A percentile compares a stretch with the other conserved stretches of the same genome.
These are phyloP conservation scores for Pachysandra terminalis DNA, from an alignment of 164 flowering plant genomes.

Conservation along the genomic window DNA sequence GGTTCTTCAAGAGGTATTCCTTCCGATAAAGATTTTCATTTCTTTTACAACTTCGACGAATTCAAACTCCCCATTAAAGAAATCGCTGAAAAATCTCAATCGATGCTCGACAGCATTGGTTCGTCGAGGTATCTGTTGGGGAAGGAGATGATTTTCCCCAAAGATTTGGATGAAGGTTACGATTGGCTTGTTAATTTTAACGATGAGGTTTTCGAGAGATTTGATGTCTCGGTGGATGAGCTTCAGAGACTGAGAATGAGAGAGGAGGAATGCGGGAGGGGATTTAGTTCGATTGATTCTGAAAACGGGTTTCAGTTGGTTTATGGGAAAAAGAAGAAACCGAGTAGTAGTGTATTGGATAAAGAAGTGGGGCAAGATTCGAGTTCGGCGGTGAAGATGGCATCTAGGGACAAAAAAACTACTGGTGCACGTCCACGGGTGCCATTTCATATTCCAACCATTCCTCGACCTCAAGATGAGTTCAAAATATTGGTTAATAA, in stretches of 20 bases:
- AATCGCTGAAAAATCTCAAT: slow-evolving; percentile 36
- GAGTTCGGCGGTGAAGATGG: slow-evolving; percentile 43
- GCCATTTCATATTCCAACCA: slow-evolving; percentile 82
- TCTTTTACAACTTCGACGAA: slow-evolving; percentile 69
- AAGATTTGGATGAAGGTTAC: slow-evolving; percentile 38
- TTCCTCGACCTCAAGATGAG: slow-evolving; percentile 75
- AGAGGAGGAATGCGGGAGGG: slow-evolving; percentile 34
- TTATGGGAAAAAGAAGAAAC: slow-evolving; percentile 67
- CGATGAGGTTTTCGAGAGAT: slow-evolving; percentile 65
- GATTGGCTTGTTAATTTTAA: slow-evolving; percentile 74
- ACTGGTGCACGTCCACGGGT: slow-evolving; percentile 44
- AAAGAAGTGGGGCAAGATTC: slow-evolving; percentile 17
- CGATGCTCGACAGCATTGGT: slow-evolving; percentile 42
- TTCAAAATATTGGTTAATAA: slow-evolving; percentile 74
- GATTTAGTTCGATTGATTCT: slow-evolving; percentile 9
- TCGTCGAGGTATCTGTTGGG: slow-evolving; percentile 32
- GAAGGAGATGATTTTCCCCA: slow-evolving; percentile 33
- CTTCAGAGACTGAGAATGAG: slow-evolving; percentile 45
- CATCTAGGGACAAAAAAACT: slow-evolving; percentile 39
- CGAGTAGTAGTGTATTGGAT: slow-evolving; percentile 4
- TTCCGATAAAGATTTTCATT: slow-evolving; percentile 67
- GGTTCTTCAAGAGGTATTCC: slow-evolving; percentile 59
- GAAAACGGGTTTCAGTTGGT: slow-evolving; percentile 80
- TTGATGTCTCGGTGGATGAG: slow-evolving; percentile 71
- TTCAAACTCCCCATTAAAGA: slow-evolving; percentile 58